A percentile compares a stretch with the other conserved stretches of the same genome.
Conservation (phyloP, 306 rosid genomes). For the Alnus glutinosa region DNA sequence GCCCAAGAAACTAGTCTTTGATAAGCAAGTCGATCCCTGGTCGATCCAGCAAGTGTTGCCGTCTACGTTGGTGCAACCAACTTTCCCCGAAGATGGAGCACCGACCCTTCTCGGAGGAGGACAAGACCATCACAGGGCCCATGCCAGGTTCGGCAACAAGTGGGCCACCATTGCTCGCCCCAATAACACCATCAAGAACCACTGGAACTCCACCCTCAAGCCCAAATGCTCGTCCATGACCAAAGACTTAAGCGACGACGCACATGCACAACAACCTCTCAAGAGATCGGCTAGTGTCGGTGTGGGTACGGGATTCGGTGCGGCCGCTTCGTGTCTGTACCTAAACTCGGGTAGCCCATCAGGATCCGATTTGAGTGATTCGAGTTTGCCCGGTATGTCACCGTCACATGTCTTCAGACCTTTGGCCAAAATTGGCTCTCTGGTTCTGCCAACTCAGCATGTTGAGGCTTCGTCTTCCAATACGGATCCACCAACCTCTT, state of each 20-base stretch:
- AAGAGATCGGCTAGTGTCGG: constrained; percentile 76
- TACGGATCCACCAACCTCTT: constrained; percentile 66
- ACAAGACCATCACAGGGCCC: constrained; percentile 57
- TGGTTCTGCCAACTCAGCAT: constrained; percentile 20
- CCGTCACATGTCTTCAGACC: constrained; percentile 33
- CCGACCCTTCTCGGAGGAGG: constrained; percentile 76
- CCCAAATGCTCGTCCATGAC: constrained; percentile 56
- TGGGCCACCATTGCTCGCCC: constrained; percentile 89
- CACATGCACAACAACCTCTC: constrained; percentile 40
- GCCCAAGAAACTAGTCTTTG: constrained; percentile 75
- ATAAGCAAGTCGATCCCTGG: constrained; percentile 84
- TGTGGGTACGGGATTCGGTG: constrained; percentile 24
- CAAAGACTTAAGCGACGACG: constrained; percentile 35
- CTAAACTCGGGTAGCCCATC: constrained; percentile 63
- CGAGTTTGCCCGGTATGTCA: constrained; percentile 44
- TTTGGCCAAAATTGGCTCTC: constrained; percentile 14
- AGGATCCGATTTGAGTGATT: constrained; percentile 77
- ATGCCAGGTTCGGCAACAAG: constrained; percentile 66
- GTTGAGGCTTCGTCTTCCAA: constrained; percentile 33
- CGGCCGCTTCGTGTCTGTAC: constrained; percentile 19
- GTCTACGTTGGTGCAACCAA: constrained; percentile 89
- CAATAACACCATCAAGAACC: constrained; percentile 85
- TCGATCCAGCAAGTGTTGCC: constrained; percentile 83
- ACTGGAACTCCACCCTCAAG: constrained; percentile 91
- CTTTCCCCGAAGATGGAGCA: constrained; percentile 82